These are phyloP conservation scores for Rhinocladiella similis DNA, from an alignment of 2,329 filamentous ascomycete species.

Conservation along the genomic window DNA sequence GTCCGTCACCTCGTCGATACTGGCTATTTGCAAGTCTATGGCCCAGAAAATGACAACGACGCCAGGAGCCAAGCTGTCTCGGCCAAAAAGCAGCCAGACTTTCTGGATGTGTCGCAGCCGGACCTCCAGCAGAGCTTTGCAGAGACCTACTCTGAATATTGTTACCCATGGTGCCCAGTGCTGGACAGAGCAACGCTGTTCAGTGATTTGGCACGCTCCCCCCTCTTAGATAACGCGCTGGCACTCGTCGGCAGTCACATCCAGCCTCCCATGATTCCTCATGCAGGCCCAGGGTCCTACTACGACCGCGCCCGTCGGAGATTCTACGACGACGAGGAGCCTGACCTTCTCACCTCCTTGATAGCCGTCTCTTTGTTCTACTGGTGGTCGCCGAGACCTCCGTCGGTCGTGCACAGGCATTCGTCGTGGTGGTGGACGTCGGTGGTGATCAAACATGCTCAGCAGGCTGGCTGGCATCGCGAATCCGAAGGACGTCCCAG, in stretches of 20 bases:
- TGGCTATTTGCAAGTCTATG: background rate
- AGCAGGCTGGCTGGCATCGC: slow-evolving; percentile 40
- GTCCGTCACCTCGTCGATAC: slow-evolving; percentile 4
- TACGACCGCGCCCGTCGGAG: slow-evolving; percentile 41
- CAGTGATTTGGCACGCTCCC: slow-evolving; percentile 32
- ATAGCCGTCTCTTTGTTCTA: slow-evolving; percentile 44
- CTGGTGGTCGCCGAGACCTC: slow-evolving; percentile 45
- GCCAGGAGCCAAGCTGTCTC: slow-evolving; percentile 4
- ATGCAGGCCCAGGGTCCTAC: slow-evolving; percentile 40
- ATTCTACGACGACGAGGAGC: slow-evolving; percentile 45
- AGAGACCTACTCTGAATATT: slow-evolving; percentile 47
- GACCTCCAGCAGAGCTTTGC: slow-evolving; percentile 43
- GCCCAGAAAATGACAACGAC: slow-evolving; percentile 9
- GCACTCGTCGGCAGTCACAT: slow-evolving; percentile 44
- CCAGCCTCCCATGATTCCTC: slow-evolving; percentile 43
- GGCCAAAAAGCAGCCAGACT: slow-evolving; percentile 24
- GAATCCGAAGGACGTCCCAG: background rate
- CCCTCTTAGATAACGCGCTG: slow-evolving; percentile 36
- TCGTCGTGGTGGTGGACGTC: slow-evolving; percentile 52
- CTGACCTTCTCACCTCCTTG: slow-evolving; percentile 38
- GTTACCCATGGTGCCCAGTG: slow-evolving; percentile 46
- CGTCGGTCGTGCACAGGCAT: slow-evolving; percentile 41
- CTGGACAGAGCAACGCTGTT: slow-evolving; percentile 36
- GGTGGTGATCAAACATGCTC: slow-evolving; percentile 44
- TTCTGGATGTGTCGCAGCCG: slow-evolving; percentile 15